phyloP scores from a whole-genome alignment of 1,139 yeast genomes.

The Debaryomyces psychrophilus region DNA sequence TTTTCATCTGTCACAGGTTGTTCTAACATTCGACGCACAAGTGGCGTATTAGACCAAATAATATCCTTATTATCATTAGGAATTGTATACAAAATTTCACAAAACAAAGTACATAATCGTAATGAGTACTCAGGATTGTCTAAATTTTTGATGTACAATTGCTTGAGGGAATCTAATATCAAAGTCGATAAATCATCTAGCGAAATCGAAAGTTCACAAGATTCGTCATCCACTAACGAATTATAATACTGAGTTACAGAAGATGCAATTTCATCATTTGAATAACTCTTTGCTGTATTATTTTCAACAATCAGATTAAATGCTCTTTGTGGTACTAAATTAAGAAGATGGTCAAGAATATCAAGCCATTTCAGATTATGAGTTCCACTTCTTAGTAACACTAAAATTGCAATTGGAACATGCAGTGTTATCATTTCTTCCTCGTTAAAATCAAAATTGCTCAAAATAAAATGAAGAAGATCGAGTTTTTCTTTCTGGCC shows the following conservation, averaged over 20 bases:
- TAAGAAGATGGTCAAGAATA: conserved; percentile 42
- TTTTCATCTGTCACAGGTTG: conserved; percentile 19
- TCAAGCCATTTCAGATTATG: conserved; percentile 29
- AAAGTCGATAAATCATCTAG: conserved; percentile 48
- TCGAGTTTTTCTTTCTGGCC: conserved; percentile 30
- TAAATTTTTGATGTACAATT: conserved; percentile 33
- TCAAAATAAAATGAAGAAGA: conserved; percentile 60
- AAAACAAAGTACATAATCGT: conserved; percentile 43
- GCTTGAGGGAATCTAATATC: conserved; percentile 38
- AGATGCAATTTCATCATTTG: conserved; percentile 21
- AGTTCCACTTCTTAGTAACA: conserved; percentile 29
- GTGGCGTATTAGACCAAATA: conserved; percentile 17
- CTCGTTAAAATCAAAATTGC: conserved; percentile 72
- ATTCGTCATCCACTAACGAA: conserved; percentile 20
- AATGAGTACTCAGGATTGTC: conserved; percentile 22
- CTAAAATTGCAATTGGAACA: conserved; percentile 67
- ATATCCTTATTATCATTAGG: conserved; percentile 39
- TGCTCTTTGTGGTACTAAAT: conserved; percentile 62
- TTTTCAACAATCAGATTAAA: conserved; percentile 44
- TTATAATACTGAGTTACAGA: conserved; percentile 19
- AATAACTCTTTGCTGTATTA: conserved; percentile 19
- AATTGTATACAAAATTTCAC: conserved; percentile 46
- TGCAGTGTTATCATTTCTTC: conserved; percentile 84
- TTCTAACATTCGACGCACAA: conserved; percentile 35
- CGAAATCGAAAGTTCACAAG: conserved; percentile 40